phyloP scores from a whole-genome alignment of 257 asterid species.

The Petunia secreta region DNA sequence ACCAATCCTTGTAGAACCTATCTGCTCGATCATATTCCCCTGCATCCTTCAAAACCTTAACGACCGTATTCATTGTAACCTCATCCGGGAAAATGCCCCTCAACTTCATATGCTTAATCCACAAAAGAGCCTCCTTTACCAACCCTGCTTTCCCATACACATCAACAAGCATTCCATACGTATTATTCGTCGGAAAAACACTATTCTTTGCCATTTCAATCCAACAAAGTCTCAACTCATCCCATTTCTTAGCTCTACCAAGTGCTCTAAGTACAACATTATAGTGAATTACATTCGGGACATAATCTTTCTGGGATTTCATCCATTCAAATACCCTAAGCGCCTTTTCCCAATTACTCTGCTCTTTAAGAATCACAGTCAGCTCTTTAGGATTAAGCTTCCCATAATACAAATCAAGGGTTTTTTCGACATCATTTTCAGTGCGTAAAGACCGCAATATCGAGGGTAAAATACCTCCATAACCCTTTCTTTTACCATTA shows the following conservation, averaged over 20 bases:
- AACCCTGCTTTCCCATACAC: constrained; percentile 93
- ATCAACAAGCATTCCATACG: constrained; percentile 91
- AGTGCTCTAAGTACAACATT: constrained; percentile 81
- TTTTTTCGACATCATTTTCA: constrained; percentile 62
- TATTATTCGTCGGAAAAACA: constrained; percentile 76
- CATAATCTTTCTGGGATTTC: constrained; percentile 72
- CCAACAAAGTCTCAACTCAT: constrained; percentile 94
- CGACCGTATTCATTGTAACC: constrained; percentile 87
- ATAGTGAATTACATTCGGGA: constrained; percentile 87
- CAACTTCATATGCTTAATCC: constrained; percentile 89
- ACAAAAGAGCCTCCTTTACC: constrained; percentile 82
- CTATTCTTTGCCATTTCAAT: constrained; percentile 80
- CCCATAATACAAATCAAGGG: constrained; percentile 60
- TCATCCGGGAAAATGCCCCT: constrained; percentile 88
- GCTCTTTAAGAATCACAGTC: constrained; percentile 91
- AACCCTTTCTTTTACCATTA: constrained; percentile 54
- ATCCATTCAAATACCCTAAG: constrained; percentile 86
- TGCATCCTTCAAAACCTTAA: constrained; percentile 88
- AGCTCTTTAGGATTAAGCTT: constrained; percentile 79
- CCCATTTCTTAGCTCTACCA: constrained; percentile 92
- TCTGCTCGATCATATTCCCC: constrained; percentile 69
- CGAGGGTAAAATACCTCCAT: constrained; percentile 73
- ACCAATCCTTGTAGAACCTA: constrained; percentile 79
- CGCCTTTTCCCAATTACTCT: constrained; percentile 74
- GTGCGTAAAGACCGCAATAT: constrained; percentile 61